A percentile compares a stretch with the other conserved stretches of the same genome.
Evolutionary conservation across 176 grass and related monocot species (phyloP).

Genomic region (Paspalum vaginatum): DNA sequence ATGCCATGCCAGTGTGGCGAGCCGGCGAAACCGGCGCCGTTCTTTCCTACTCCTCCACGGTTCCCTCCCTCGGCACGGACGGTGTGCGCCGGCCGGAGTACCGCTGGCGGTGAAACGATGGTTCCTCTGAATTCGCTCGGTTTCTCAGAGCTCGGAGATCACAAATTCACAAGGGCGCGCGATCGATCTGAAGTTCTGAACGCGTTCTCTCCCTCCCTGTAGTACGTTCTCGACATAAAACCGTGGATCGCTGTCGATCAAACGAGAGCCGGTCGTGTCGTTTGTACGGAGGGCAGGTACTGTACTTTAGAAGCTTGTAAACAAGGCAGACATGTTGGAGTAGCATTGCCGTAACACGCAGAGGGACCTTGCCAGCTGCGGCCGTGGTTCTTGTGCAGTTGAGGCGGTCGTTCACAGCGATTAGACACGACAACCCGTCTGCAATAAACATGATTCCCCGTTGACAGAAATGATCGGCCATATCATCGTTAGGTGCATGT

Average conservation of each 20-base stretch:
- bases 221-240: background rate
- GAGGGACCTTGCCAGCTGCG: background rate
- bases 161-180: too few species aligned
- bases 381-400: background rate
- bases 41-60: background rate
- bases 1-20: background rate
- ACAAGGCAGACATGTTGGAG: background rate
- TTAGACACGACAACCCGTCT: background rate
- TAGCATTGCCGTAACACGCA: background rate
- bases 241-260: background rate
- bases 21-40: constrained; percentile 9
- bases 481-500: constrained; percentile 22
- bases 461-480: background rate
- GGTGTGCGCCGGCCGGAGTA: too few species aligned
- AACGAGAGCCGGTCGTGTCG: too few species aligned
- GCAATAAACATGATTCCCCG: background rate
- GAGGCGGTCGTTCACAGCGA: background rate
- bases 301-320: background rate
- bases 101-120: background rate
- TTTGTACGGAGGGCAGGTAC: background rate
- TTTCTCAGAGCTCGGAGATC: background rate
- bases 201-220: background rate
- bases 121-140: background rate
- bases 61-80: background rate
- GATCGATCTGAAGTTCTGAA: background rate